Base-by-base conservation (phyloP, 2,329 filamentous ascomycete genomes). In the Botrytis cinerea region DNA sequence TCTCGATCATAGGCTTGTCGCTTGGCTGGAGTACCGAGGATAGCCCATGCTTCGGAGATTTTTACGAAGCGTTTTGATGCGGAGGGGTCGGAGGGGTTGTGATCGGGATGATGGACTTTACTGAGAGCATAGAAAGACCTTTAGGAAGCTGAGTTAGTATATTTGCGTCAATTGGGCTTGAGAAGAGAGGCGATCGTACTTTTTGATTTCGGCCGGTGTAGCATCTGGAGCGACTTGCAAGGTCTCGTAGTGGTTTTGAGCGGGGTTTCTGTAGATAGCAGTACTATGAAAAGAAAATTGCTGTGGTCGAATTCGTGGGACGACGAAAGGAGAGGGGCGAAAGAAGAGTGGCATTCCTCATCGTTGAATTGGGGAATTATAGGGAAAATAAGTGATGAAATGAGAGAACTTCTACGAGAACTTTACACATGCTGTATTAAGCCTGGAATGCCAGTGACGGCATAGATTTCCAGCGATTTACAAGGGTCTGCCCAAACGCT, bases 31-130 rank as follows among this genome's bases (percentile, higher is more conserved):
- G 91, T 88, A 74, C 90, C 89, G 74, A 98, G 92, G 62, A 92
- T 83, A 73, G 89, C 86, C 85, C 97, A 98, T 78, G 95, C 94
- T 81, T 96, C 92, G 81, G 90, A 92, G 81, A 98, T 92, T 78
- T 89, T 87, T 82, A 94, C 90, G 86, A 97, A 99, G 81, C 91
- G 92, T 73, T 88, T 84, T 6, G 90, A 86, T 75, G 95, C 92
- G 74, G 84, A 81, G 7, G 93, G 92, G 83, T 97, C 92, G 78
- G 88, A 81, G 74, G 87, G 93, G 86, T 98, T 97, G 81, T 91
- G 90, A 86, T 99, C 96, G 1, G 96, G 96, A 83, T 99, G 96
- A 87, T 97, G 92, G 71, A 88, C 85, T 84, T 98, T 97, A 80
- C 94, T 97, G 81, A 98, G 92, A 75, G 87, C 84, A 87, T 98